Evolutionary conservation across 2,329 filamentous ascomycete genomes (phyloP).

Genomic region (Boeremia lycopersici): DNA sequence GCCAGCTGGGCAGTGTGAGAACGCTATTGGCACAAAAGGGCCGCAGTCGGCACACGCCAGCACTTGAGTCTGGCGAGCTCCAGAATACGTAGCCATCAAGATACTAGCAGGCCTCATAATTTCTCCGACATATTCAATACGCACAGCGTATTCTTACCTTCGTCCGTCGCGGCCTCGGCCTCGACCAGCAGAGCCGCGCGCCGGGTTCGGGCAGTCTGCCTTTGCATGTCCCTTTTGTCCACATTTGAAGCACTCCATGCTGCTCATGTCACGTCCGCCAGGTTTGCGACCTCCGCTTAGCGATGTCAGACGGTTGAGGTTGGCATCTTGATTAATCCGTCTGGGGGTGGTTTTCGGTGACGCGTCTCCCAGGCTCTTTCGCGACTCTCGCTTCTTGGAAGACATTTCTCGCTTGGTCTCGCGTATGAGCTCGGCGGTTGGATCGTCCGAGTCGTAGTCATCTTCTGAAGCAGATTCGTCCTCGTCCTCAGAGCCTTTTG

Average conservation of each 20-base stretch:
- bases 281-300: slow-evolving; percentile 53
- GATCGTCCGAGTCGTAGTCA: slow-evolving; percentile 51
- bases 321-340: slow-evolving; percentile 67
- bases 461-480: slow-evolving; percentile 42
- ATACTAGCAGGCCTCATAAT: background rate
- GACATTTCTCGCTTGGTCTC: slow-evolving; percentile 54
- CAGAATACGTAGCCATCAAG: background rate
- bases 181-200: slow-evolving; percentile 35
- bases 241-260: slow-evolving; percentile 65
- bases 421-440: slow-evolving; percentile 52
- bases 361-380: slow-evolving; percentile 52
- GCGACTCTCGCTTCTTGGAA: slow-evolving; percentile 50
- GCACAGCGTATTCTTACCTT: slow-evolving; percentile 17
- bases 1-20: background rate
- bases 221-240: slow-evolving; percentile 66
- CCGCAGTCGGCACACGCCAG: background rate
- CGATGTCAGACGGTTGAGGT: slow-evolving; percentile 66
- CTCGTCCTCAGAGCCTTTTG: slow-evolving; percentile 33
- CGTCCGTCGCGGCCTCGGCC: slow-evolving; percentile 28
- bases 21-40: background rate
- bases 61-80: background rate
- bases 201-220: slow-evolving; percentile 58
- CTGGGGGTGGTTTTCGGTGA: slow-evolving; percentile 61
- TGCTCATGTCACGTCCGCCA: slow-evolving; percentile 33
- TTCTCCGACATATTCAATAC: background rate